These are phyloP conservation scores for Ceratocystis huliohia DNA, from an alignment of 2,329 filamentous ascomycete species.

Conservation along the genomic window DNA sequence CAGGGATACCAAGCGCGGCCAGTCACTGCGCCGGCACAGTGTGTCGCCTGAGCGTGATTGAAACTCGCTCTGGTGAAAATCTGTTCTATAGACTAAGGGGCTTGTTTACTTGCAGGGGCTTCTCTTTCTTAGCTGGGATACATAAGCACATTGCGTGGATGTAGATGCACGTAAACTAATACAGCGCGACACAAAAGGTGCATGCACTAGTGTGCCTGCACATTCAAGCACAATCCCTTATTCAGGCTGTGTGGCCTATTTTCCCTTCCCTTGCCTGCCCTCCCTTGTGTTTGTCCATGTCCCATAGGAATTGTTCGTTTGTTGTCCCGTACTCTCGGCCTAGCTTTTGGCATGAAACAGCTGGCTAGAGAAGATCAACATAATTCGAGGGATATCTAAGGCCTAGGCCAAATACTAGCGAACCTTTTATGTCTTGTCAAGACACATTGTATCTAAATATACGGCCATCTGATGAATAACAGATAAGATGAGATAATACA, in stretches of 20 bases:
- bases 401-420: not conserved
- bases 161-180: not conserved
- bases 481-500: not conserved
- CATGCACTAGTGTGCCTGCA: not conserved
- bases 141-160: not conserved
- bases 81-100: not conserved
- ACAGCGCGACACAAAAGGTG: not conserved
- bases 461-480: too few species aligned
- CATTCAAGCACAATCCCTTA: slow-evolving; percentile 5
- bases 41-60: not conserved
- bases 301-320: not conserved
- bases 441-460: too few species aligned
- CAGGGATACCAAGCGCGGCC: not conserved
- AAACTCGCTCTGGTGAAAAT: not conserved
- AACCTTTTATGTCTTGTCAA: not conserved
- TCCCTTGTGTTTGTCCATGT: not conserved
- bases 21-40: not conserved
- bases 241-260: not conserved
- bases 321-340: not conserved
- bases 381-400: not conserved
- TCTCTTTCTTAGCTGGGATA: not conserved
- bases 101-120: not conserved
- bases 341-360: slow-evolving; percentile 3
- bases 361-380: not conserved
- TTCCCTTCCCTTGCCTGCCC: not conserved